Evolutionary conservation across 345 rosid species (phyloP).

Genomic region (Salix udensis): DNA sequence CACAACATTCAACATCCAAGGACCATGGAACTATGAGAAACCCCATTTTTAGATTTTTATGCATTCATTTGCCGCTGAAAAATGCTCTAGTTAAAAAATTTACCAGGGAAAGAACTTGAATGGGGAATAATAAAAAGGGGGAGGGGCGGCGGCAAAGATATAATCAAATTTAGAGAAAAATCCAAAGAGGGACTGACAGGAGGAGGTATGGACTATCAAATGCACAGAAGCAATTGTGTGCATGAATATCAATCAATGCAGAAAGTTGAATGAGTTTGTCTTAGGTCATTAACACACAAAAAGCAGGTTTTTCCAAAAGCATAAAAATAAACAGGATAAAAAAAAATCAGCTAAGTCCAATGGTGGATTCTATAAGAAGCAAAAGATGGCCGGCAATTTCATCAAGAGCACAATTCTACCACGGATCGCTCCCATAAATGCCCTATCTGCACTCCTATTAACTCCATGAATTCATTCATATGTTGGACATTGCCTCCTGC

Average conservation of each 20-base stretch:
- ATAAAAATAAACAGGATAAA: neutral
- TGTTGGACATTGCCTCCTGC: constrained; percentile 26
- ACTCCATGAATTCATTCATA: neutral
- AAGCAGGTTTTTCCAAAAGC: constrained; percentile 5
- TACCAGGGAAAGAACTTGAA: too few species aligned
- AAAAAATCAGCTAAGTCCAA: constrained; percentile 14
- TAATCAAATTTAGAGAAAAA: neutral
- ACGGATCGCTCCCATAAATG: neutral
- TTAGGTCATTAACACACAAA: neutral
- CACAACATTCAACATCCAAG: neutral
- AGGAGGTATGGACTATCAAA: neutral
- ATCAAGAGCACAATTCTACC: constrained; percentile 7
- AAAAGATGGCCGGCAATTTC: constrained; percentile 18
- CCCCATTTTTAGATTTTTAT: neutral
- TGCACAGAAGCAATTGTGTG: neutral
- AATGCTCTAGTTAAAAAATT: neutral
- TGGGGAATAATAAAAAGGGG: too few species aligned
- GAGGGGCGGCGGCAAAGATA: neutral
- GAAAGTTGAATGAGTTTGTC: neutral
- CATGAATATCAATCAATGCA: constrained; percentile 8
- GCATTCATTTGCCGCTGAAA: neutral
- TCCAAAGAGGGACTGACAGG: neutral
- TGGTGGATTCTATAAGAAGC: constrained; percentile 11
- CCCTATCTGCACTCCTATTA: constrained; percentile 7
- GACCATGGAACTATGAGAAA: too few species aligned